These are phyloP conservation scores for Aspergillus fischeri DNA, from an alignment of 2,329 filamentous ascomycete genomes.

Conservation along the genomic window DNA sequence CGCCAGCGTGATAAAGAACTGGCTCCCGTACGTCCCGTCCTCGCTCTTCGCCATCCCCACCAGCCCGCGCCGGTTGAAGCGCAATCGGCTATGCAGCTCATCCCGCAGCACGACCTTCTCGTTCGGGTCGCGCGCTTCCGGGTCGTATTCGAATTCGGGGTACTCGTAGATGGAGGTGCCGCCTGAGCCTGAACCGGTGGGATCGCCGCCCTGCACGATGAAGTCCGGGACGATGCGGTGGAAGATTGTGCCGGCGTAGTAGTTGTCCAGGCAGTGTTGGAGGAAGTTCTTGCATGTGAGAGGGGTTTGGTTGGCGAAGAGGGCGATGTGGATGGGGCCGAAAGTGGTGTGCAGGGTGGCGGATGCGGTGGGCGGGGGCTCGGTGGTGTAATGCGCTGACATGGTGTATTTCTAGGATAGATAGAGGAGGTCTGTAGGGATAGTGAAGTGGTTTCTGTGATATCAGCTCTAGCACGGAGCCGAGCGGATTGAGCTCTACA, in stretches of 20 bases:
- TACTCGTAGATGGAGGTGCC: conserved; percentile 91
- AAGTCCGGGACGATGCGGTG: conserved; percentile 90
- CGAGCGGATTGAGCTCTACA: background rate
- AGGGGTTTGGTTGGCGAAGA: conserved; percentile 93
- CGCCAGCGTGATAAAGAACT: conserved; percentile 93
- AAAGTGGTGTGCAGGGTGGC: conserved; percentile 84
- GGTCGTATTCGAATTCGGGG: conserved; percentile 52
- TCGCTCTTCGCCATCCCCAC: conserved; percentile 87
- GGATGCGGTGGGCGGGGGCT: conserved; percentile 89
- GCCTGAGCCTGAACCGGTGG: conserved; percentile 85
- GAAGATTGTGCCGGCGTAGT: conserved; percentile 91
- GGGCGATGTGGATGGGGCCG: conserved; percentile 84
- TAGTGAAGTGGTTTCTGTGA: background rate
- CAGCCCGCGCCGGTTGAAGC: conserved; percentile 86
- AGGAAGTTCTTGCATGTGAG: conserved; percentile 92
- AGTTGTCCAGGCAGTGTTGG: conserved; percentile 89
- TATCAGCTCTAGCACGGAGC: background rate
- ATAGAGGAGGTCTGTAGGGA: background rate
- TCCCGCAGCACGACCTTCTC: conserved; percentile 69
- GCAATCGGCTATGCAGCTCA: conserved; percentile 86
- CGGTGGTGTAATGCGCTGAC: conserved; percentile 89
- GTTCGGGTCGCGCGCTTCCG: conserved; percentile 43
- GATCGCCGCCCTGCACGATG: conserved; percentile 90
- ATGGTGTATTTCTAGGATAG: conserved; percentile 46
- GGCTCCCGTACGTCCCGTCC: conserved; percentile 79